Evolutionary conservation across 805 yeast species (phyloP), one percentile per base, ranked within the genome.

Genomic region (Barnettozyma sp.): DNA sequence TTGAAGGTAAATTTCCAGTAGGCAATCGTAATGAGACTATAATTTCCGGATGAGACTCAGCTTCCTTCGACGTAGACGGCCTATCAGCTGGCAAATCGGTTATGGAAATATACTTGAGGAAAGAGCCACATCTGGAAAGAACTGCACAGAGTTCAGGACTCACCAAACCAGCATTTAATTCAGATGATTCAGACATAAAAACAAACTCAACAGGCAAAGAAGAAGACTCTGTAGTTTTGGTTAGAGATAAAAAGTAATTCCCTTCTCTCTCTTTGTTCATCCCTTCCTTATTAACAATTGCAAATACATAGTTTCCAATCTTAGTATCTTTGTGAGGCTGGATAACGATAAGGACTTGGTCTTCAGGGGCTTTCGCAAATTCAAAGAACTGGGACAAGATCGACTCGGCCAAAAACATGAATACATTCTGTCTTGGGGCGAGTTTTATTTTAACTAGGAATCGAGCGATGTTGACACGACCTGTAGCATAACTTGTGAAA

Each of bases 151-250:
- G 55, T 31, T 69, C 67, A n/a, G 51, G 46, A 35, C 76, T 69
- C 46, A 71, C 68, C 35, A 83, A 62, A 39, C 73, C 63, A 5
- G 76, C 85, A 46, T 80, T 86, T 63, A 84, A 68, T 57, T 90
- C 97, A 42, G 78, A 70, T 39, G 76, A 76, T 67, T 92, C 99
- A 49, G 82, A 68, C 97, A 92, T 88, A 63, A 75, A 85, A 19
- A 85, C 95, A 54, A 71, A 83, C 44, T 82, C 76, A 30, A 62
- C 49, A 23, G 96, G 95, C 49, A 90, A 66, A 46, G 72, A 69
- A 19, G 70, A 56, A 18, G 82, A 76, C 55, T 86, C 94, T 27
- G 80, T 50, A 27, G 95, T 84, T 48, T 76, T 83, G 45, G 97
- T 84, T 53, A 88, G 70, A 2, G 95, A 82, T 53, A 90, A 66